phyloP scores from a whole-genome alignment of 1,284 basidiomycete genomes.

The Trametes polyzona region DNA sequence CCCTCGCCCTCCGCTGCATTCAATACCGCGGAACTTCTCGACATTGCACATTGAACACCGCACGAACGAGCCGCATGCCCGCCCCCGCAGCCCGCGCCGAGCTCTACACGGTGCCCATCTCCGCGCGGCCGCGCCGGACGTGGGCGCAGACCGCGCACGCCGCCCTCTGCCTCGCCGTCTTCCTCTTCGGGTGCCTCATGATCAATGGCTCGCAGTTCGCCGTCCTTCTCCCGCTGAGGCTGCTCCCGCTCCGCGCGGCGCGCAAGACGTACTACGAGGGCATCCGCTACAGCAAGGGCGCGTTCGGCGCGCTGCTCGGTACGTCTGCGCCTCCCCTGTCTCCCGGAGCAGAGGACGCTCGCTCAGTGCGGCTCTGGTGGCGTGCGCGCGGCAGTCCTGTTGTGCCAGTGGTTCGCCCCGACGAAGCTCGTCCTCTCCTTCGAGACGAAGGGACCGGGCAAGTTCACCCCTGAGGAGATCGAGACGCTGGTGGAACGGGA shows the following conservation, averaged over 20 bases:
- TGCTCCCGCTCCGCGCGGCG: slow-evolving; percentile 56
- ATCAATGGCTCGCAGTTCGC: slow-evolving; percentile 73
- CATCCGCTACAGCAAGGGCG: slow-evolving; percentile 81
- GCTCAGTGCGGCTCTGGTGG: slow-evolving; percentile 7
- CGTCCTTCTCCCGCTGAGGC: slow-evolving; percentile 65
- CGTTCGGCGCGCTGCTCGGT: slow-evolving; percentile 79
- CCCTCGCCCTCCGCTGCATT: not conserved
- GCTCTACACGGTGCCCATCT: slow-evolving; percentile 60
- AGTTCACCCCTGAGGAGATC: slow-evolving; percentile 61
- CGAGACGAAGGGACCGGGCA: slow-evolving; percentile 66
- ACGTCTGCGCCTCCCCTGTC: slow-evolving; percentile 35
- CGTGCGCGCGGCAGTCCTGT: slow-evolving; percentile 58
- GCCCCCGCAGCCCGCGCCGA: slow-evolving; percentile 6
- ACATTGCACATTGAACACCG: too few species aligned
- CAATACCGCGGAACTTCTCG: too few species aligned
- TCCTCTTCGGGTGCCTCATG: slow-evolving; percentile 70
- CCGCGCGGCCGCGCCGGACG: slow-evolving; percentile 56
- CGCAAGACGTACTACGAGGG: slow-evolving; percentile 63
- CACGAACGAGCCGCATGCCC: not conserved
- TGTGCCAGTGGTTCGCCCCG: slow-evolving; percentile 83
- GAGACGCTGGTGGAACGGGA: slow-evolving; percentile 59
- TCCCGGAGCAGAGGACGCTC: not conserved
- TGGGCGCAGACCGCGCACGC: slow-evolving; percentile 59
- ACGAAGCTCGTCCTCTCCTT: slow-evolving; percentile 79
- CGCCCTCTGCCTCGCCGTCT: slow-evolving; percentile 61